These are phyloP conservation scores for Phytophthora uliginosa DNA, from an alignment of 352 stramenopile species.

Conservation along the genomic window DNA sequence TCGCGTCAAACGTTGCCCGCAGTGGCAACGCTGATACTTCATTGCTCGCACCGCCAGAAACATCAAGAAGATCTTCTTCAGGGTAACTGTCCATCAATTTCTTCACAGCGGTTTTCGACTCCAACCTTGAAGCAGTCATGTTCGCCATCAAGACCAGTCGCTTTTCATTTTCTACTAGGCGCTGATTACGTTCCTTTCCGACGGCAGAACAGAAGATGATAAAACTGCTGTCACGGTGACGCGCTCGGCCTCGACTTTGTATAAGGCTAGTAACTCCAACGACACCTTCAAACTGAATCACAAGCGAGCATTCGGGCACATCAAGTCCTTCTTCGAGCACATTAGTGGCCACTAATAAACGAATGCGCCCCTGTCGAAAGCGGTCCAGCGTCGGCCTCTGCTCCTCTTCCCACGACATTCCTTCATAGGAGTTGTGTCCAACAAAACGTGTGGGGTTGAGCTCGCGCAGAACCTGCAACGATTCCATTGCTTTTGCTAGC, in stretches of 20 bases:
- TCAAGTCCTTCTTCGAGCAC: slow-evolving; percentile 86
- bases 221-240: slow-evolving; percentile 66
- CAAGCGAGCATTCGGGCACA: slow-evolving; percentile 80
- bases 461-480: slow-evolving; percentile 54
- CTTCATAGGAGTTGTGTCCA: slow-evolving; percentile 84
- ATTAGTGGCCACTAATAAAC: slow-evolving; percentile 82
- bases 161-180: slow-evolving; percentile 69
- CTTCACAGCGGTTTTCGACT: slow-evolving; percentile 56
- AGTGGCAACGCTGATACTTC: slow-evolving; percentile 10
- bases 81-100: slow-evolving; percentile 41
- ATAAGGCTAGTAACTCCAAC: slow-evolving; percentile 79
- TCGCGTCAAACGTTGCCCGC: slow-evolving; percentile 31
- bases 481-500: slow-evolving; percentile 74
- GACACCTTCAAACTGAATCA: slow-evolving; percentile 84
- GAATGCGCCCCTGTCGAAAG: slow-evolving; percentile 75
- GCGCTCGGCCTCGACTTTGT: slow-evolving; percentile 78
- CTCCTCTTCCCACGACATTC: slow-evolving; percentile 86
- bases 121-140: slow-evolving; percentile 41
- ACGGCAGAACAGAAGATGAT: slow-evolving; percentile 71
- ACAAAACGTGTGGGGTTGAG: slow-evolving; percentile 85
- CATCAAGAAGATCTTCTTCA: slow-evolving; percentile 8
- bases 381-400: slow-evolving; percentile 75
- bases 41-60: background rate
- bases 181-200: slow-evolving; percentile 50
- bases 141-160: slow-evolving; percentile 53